A percentile compares a stretch with the other conserved stretches of the same genome.
Conservation (phyloP, 164 flowering plant species). For the Echeveria elegans region DNA sequence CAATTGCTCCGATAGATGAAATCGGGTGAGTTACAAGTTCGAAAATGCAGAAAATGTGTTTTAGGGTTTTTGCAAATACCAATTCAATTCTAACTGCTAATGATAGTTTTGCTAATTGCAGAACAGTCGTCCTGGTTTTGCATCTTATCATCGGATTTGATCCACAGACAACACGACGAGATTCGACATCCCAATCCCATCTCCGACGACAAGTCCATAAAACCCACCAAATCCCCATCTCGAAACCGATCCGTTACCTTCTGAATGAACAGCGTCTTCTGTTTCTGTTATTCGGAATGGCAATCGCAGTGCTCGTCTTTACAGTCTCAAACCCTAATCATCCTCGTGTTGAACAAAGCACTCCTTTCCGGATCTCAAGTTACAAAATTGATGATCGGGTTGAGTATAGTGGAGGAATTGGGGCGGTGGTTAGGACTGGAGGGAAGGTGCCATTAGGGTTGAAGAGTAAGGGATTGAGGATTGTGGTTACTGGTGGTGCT, state of each 20-base stretch:
- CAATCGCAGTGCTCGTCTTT: background rate
- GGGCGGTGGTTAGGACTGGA: constrained; percentile 22
- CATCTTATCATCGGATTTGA: background rate
- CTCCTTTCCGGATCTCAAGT: background rate
- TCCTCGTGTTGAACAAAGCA: background rate
- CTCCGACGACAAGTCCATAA: background rate
- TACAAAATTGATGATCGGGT: constrained; percentile 1
- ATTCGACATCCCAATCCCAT: background rate
- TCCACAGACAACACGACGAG: background rate
- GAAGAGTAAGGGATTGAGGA: too few relatives aligned
- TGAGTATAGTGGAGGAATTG: too few relatives aligned
- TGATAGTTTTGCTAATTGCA: too few relatives aligned
- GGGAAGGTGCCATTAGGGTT: constrained; percentile 74
- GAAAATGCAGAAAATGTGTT: too few relatives aligned
- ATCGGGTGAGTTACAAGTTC: too few relatives aligned
- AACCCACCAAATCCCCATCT: background rate
- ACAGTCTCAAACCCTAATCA: background rate
- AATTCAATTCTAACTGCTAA: too few relatives aligned
- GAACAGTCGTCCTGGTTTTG: too few relatives aligned
- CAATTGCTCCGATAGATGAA: too few relatives aligned
- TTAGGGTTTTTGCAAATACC: too few relatives aligned
- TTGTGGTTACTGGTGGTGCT: too few relatives aligned
- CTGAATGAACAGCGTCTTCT: background rate
- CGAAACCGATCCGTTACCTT: background rate
- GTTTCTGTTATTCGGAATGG: background rate